A percentile compares a stretch with the other conserved stretches of the same genome.
These are phyloP conservation scores for Marsdenia floribunda DNA, from an alignment of 257 asterid genomes.

Conservation along the genomic window DNA sequence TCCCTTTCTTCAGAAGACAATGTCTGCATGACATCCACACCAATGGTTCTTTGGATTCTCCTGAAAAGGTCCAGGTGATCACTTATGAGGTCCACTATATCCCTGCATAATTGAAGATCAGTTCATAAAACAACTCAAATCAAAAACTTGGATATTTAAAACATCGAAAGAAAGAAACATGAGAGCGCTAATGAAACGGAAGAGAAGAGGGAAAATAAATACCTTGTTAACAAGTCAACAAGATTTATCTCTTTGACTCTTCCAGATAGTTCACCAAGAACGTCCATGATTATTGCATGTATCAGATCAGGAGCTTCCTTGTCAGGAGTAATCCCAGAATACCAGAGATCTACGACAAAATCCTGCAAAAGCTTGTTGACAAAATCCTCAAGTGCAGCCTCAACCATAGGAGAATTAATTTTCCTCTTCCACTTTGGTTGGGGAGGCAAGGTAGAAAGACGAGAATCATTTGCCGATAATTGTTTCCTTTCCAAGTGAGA, in stretches of 20 bases:
- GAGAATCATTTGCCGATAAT: constrained; percentile 78
- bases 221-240: constrained; percentile 91
- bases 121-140: not conserved
- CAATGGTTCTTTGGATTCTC: constrained; percentile 81
- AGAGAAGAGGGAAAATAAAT: not conserved
- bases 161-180: not conserved
- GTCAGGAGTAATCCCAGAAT: constrained; percentile 87
- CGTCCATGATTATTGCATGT: constrained; percentile 72
- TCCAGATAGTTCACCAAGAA: constrained; percentile 77
- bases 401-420: constrained; percentile 73
- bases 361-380: constrained; percentile 74
- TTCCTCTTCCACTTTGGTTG: constrained; percentile 89
- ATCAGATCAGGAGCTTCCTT: constrained; percentile 81
- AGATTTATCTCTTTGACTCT: constrained; percentile 86
- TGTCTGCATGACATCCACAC: constrained; percentile 92
- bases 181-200: not conserved
- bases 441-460: constrained; percentile 55
- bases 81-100: constrained; percentile 76
- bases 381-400: constrained; percentile 81
- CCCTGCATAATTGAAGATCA: constrained; percentile 46
- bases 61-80: constrained; percentile 90
- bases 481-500: constrained; percentile 88
- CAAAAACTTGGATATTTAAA: not conserved
- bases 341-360: constrained; percentile 88
- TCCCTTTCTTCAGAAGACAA: constrained; percentile 98